Percentiles rank a stretch among this genome's conserved stretches.
Conservation (phyloP, 768 basidiomycete genomes). For the Boletus subparvulus region DNA sequence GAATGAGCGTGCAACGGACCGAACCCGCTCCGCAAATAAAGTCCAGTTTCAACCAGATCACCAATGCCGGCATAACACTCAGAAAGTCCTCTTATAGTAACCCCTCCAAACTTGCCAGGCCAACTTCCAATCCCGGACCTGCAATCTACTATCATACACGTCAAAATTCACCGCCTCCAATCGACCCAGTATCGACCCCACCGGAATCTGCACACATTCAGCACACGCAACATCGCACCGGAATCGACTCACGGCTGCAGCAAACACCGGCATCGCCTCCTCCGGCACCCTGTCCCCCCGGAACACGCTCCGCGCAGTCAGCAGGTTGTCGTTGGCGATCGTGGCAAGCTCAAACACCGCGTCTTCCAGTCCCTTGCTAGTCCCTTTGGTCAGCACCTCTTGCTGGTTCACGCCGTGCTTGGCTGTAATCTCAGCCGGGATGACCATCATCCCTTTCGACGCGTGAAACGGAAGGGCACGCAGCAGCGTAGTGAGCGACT, state of each 20-base stretch:
- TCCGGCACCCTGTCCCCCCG: constrained; percentile 54
- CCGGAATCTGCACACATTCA: constrained; percentile 54
- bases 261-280: constrained; percentile 68
- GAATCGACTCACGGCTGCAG: constrained; percentile 58
- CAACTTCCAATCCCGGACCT: constrained; percentile 71
- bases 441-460: constrained; percentile 64
- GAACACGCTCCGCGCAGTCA: constrained; percentile 71
- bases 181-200: constrained; percentile 58
- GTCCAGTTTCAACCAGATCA: constrained; percentile 13
- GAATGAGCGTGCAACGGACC: neutral
- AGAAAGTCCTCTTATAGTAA: constrained; percentile 44
- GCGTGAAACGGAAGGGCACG: constrained; percentile 79
- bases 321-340: constrained; percentile 75
- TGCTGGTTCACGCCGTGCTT: constrained; percentile 78
- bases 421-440: constrained; percentile 81
- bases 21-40: neutral
- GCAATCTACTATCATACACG: constrained; percentile 63
- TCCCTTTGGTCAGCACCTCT: constrained; percentile 59
- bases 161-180: constrained; percentile 73
- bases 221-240: neutral
- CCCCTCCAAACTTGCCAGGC: constrained; percentile 69
- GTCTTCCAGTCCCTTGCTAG: constrained; percentile 63
- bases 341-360: constrained; percentile 85
- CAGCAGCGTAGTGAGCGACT: constrained; percentile 68
- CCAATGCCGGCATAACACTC: constrained; percentile 35